Conservation (phyloP, 225 moss, liverwort and hornwort species). For the Bryum argenteum region DNA sequence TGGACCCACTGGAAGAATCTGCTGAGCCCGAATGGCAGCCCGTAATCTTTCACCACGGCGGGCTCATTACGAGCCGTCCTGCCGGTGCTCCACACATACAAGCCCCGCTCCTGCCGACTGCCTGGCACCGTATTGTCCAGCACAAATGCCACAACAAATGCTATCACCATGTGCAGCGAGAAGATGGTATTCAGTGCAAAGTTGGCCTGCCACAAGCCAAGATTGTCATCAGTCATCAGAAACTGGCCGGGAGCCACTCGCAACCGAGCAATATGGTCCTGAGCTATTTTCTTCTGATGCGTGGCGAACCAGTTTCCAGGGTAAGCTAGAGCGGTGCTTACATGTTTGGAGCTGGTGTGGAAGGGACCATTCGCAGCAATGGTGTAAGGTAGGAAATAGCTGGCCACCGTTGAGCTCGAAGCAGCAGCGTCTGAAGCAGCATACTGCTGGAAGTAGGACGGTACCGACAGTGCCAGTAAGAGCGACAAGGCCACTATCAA, state of each 20-base stretch:
- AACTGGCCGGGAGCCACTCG: no score
- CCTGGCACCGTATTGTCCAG: constrained; percentile 84
- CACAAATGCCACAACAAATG: constrained; percentile 80
- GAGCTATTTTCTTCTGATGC: no score
- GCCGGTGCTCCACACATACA: constrained; percentile 72
- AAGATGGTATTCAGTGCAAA: constrained; percentile 75
- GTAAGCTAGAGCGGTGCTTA: constrained; percentile 22
- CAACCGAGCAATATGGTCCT: no score
- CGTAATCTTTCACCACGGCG: constrained; percentile 71
- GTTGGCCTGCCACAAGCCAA: constrained; percentile 38
- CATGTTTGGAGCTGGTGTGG: constrained; percentile 51
- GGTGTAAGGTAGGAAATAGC: constrained; percentile 70
- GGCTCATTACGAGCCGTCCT: constrained; percentile 73
- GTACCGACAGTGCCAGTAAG: constrained; percentile 73
- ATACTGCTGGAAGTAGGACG: constrained; percentile 89
- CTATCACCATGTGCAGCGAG: constrained; percentile 88
- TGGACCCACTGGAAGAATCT: constrained; percentile 70
- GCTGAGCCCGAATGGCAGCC: constrained; percentile 65
- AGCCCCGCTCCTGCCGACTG: constrained; percentile 68
- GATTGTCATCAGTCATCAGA: no score
- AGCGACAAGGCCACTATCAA: constrained; percentile 83
- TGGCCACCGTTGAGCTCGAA: constrained; percentile 30
- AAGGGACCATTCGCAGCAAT: constrained; percentile 72
- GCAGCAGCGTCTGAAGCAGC: neutral
- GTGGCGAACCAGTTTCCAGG: no score